Base-by-base conservation (phyloP, 352 stramenopile species). In the Globisporangium cederbergense region DNA sequence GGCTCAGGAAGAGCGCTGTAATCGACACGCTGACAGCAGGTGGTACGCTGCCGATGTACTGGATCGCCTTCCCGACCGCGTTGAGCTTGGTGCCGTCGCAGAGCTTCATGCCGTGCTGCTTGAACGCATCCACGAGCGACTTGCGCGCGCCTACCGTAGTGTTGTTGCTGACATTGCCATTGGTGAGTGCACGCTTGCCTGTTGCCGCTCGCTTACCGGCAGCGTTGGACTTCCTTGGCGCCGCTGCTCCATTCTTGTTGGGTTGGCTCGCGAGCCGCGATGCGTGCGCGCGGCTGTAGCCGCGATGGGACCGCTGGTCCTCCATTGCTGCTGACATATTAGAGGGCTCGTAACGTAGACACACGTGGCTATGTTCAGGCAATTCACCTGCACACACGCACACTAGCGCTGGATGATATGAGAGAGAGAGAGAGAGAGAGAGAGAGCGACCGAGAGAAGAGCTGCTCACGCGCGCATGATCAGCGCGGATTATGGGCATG, bases 21-120 rank as follows among this genome's bases (percentile, higher is more conserved):
- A 91, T 74, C 30, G 75, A 72, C 14, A 68, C 64, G 8, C 71
- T 73, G 4, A 91, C 63, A 0, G 70, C 75, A 9, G 79, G 69
- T 2, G 80, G 83, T 30, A 90, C 66, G 16, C 59, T 67, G 0
- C 84, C 84, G 32, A 93, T 76, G 38, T 57, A 36, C 36, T 77
- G 67, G 16, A 93, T 68, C 1, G 72, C 69, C 58, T 91, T 91
- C 3, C 73, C 73, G 0, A 93, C 83, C 0, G 78, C 77, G 30
- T 95, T 93, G 16, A 95, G 74, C 61, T 90, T 87, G 55, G 82
- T 66, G 3, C 86, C 84, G 57, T 95, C 84, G 43, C 80, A 88
- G 46, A 93, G 60, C 58, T 77, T 76, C 69, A 79, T 81, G 3
- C 80, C 82, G 38, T 91, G 74, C 69, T 90, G 78, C 66, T 86